Evolutionary conservation across 345 rosid genomes (phyloP), one percentile per base, ranked within the genome.

Genomic region (Hibiscus syriacus): DNA sequence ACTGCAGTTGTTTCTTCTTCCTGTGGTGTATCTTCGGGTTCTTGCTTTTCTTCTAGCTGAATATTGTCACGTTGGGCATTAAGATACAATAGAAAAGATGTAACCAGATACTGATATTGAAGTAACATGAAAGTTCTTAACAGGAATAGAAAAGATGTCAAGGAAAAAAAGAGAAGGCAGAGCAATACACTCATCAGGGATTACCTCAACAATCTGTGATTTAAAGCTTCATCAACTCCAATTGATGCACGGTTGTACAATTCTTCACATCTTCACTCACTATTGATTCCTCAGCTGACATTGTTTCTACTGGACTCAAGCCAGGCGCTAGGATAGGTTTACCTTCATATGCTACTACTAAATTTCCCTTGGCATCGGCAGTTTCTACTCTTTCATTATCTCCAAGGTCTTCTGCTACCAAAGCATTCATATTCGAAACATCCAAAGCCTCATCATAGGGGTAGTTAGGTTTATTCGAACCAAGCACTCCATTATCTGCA

Each of bases 251-350:
- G 7, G 39, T 70, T 52, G 85, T 41, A 34, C 50, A 50, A 34
- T 32, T 80, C 77, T 38, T 55, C 57, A 59, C 67, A 22, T 41
- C 70, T 57, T 77, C 82, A 30, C 49, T 39, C 34, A 29, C 43
- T 38, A 30, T 67, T 29, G n/a, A n/a, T n/a, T n/a, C n/a, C n/a
- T n/a, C n/a, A n/a, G n/a, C n/a, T n/a, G n/a, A n/a, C n/a, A n/a
- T n/a, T n/a, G n/a, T n/a, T n/a, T n/a, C n/a, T n/a, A n/a, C n/a
- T n/a, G n/a, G n/a, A 64, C 76, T 52, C 73, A 86, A 78, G 19
- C 88, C 96, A 19, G 92, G 94, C 26, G 89, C 87, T 70, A 85
- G 83, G 69, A 84, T 83, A 38, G 86, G 77, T 67, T 52, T 84
- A 69, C 70, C 88, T 65, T 76, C 89, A 55, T 43, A 55, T 10